A percentile compares a stretch with the other conserved stretches of the same genome.
Conservation (phyloP, 441 rosid genomes). For the Gossypium davidsonii region DNA sequence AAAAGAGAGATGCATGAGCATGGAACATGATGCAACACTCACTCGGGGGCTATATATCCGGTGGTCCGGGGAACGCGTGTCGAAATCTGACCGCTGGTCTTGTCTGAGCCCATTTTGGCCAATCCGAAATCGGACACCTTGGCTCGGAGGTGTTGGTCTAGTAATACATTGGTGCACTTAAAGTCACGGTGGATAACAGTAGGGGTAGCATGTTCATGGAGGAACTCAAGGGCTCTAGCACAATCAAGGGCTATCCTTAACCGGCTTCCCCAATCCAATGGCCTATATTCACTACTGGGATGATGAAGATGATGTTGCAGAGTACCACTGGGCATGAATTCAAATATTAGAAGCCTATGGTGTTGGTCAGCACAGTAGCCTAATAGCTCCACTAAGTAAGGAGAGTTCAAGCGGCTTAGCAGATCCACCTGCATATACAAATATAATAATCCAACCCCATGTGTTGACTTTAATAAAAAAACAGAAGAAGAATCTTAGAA, state of each 20-base stretch:
- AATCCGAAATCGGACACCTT: conserved; percentile 75
- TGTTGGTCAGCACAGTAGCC: conserved; percentile 92
- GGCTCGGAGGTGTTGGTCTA: conserved; percentile 54
- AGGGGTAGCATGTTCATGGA: conserved; percentile 61
- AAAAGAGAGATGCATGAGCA: conserved; percentile 10
- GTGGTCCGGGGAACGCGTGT: conserved; percentile 70
- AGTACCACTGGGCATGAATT: conserved; percentile 69
- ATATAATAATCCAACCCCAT: conserved; percentile 14
- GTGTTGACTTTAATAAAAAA: conserved; percentile 7
- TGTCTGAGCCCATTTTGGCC: conserved; percentile 70
- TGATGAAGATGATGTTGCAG: conserved; percentile 59
- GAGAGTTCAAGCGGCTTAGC: conserved; percentile 72
- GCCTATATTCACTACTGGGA: conserved; percentile 24
- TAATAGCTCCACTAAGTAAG: conserved; percentile 69
- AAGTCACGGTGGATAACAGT: conserved; percentile 79
- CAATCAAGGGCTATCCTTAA: conserved; percentile 79
- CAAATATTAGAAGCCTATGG: conserved; percentile 66
- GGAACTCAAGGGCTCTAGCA: conserved; percentile 75
- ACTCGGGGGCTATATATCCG: conserved; percentile 91
- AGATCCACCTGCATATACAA: conserved; percentile 65
- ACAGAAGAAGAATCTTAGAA: not conserved
- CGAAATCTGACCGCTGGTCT: conserved; percentile 61
- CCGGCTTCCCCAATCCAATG: conserved; percentile 66
- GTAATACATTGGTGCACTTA: conserved; percentile 64
- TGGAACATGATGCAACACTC: conserved; percentile 31